Percentiles rank a stretch among this genome's conserved stretches.
These are phyloP conservation scores for Neonectria hederae DNA, from an alignment of 2,329 filamentous ascomycete species.

Conservation along the genomic window DNA sequence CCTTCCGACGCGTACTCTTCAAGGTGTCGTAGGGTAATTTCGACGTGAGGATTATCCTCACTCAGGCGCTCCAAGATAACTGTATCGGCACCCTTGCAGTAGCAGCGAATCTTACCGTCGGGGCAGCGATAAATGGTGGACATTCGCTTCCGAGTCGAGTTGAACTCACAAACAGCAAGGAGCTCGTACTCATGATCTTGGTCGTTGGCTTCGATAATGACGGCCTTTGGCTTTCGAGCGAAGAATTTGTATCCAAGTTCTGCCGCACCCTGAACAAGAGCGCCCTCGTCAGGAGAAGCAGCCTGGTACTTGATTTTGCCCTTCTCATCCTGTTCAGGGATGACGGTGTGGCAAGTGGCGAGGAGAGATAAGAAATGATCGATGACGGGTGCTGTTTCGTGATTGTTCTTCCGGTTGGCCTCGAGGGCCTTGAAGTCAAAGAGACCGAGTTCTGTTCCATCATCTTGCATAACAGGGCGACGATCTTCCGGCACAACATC, in stretches of 20 bases:
- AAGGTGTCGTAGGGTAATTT: constrained; percentile 91
- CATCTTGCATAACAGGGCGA: constrained; percentile 80
- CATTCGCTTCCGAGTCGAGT: constrained; percentile 93
- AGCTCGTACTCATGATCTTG: constrained; percentile 85
- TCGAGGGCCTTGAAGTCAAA: constrained; percentile 83
- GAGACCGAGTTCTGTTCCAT: constrained; percentile 80
- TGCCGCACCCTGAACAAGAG: constrained; percentile 92
- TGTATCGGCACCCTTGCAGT: constrained; percentile 97
- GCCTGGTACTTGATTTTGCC: constrained; percentile 96
- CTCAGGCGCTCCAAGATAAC: constrained; percentile 93
- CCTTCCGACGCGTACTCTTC: constrained; percentile 98
- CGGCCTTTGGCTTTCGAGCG: constrained; percentile 87
- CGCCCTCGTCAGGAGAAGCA: constrained; percentile 95
- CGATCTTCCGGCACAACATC: constrained; percentile 93
- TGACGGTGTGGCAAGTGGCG: constrained; percentile 94
- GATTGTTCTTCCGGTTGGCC: constrained; percentile 70
- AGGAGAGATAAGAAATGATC: constrained; percentile 89
- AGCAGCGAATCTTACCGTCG: constrained; percentile 92
- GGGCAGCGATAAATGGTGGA: constrained; percentile 96
- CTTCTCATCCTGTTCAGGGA: constrained; percentile 86
- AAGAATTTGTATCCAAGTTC: constrained; percentile 88
- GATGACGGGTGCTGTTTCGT: constrained; percentile 61
- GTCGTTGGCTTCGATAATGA: constrained; percentile 82
- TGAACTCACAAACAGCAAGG: constrained; percentile 98
- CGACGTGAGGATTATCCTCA: constrained; percentile 84